Percentiles rank a stretch among this genome's conserved stretches.
Conservation (phyloP, 768 basidiomycete species). For the Trametes cingulata region DNA sequence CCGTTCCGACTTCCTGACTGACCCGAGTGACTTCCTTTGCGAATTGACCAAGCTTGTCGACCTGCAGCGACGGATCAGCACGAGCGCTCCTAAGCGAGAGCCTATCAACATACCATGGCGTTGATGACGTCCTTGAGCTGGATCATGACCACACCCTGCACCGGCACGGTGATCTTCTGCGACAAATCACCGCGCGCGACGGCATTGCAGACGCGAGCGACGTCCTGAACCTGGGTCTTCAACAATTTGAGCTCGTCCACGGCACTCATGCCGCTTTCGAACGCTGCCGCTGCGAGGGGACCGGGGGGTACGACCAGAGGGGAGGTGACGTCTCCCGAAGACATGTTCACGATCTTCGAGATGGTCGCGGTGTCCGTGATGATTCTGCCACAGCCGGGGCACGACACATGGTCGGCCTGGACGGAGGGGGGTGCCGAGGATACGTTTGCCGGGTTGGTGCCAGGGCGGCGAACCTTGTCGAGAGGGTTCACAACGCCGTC, state of each 20-base stretch:
- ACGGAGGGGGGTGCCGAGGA: constrained; percentile 49
- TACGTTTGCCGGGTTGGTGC: constrained; percentile 31
- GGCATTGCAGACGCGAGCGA: constrained; percentile 39
- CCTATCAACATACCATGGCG: constrained; percentile 33
- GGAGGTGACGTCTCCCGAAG: constrained; percentile 28
- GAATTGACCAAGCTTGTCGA: constrained; percentile 77
- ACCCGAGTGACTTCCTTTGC: constrained; percentile 90
- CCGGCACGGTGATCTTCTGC: constrained; percentile 54
- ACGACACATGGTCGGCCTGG: constrained; percentile 41
- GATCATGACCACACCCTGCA: constrained; percentile 46
- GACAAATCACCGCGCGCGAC: constrained; percentile 53
- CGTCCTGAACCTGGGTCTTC: constrained; percentile 76
- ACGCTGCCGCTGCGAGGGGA: constrained; percentile 55
- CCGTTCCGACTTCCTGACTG: constrained; percentile 81
- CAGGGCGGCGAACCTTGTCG: constrained; percentile 22
- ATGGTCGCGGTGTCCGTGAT: constrained; percentile 48
- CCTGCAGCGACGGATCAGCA: constrained; percentile 37
- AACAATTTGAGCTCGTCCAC: constrained; percentile 76
- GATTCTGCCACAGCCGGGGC: constrained; percentile 57
- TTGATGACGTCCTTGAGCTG: constrained; percentile 39
- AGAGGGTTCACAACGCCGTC: constrained; percentile 43
- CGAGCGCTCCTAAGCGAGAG: constrained; percentile 15
- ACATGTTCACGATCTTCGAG: constrained; percentile 26
- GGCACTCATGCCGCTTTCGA: constrained; percentile 64
- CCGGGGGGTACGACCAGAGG: constrained; percentile 54